Conservation (phyloP, 2,329 filamentous ascomycete species). For the Verticillium klebahnii region DNA sequence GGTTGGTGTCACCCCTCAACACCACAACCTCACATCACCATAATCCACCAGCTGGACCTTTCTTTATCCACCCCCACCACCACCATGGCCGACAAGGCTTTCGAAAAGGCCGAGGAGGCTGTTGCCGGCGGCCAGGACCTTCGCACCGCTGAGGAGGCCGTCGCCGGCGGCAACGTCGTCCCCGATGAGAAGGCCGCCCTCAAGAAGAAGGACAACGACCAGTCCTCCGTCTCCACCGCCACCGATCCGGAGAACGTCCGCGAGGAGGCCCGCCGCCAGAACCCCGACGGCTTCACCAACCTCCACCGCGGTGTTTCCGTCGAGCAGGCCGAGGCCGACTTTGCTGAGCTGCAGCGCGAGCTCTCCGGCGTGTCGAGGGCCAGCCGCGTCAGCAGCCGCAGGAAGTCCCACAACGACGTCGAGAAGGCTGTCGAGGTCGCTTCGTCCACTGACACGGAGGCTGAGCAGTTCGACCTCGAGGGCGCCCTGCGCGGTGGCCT, state of each 20-base stretch:
- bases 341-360: slow-evolving; percentile 61
- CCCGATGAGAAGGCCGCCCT: slow-evolving; percentile 3
- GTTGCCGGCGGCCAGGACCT: slow-evolving; percentile 18
- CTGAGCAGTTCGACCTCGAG: slow-evolving; percentile 71
- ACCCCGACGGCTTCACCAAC: slow-evolving; percentile 42
- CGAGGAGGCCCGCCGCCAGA: slow-evolving; percentile 36
- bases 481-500: slow-evolving; percentile 66
- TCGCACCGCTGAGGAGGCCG: slow-evolving; percentile 16
- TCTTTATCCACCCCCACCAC: not conserved
- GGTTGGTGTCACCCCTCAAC: not conserved
- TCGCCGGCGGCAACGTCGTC: slow-evolving; percentile 15
- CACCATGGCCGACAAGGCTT: slow-evolving; percentile 22
- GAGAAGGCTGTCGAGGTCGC: slow-evolving; percentile 48
- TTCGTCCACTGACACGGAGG: slow-evolving; percentile 38
- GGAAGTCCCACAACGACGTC: slow-evolving; percentile 37
- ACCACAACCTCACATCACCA: not conserved
- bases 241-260: slow-evolving; percentile 16
- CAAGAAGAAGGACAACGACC: not conserved
- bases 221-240: slow-evolving; percentile 12
- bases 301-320: slow-evolving; percentile 54
- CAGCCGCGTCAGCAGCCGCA: slow-evolving; percentile 35
- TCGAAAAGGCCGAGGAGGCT: slow-evolving; percentile 23
- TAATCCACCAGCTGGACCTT: no score
- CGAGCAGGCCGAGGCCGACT: slow-evolving; percentile 64
- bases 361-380: slow-evolving; percentile 52